These are phyloP conservation scores for Monilinia aucupariae DNA, from an alignment of 2,329 filamentous ascomycete genomes.

Conservation along the genomic window DNA sequence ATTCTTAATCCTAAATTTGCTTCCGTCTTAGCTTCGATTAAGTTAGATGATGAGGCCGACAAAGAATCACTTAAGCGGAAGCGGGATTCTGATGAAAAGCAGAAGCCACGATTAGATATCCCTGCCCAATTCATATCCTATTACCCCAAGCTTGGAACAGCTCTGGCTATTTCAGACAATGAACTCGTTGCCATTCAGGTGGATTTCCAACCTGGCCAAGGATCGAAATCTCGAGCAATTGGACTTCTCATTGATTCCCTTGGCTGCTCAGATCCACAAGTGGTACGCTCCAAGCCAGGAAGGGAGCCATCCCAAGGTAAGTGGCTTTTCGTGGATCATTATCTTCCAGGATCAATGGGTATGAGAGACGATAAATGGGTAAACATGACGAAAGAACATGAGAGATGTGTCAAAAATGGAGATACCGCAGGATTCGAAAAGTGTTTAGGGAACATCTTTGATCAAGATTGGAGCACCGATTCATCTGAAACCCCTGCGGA, in stretches of 20 bases:
- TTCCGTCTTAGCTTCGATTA: conserved; percentile 42
- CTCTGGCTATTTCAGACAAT: conserved; percentile 58
- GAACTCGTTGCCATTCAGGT: conserved; percentile 64
- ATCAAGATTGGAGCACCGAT: conserved; percentile 23
- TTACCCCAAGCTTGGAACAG: conserved; percentile 60
- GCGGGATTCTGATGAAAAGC: conserved; percentile 25
- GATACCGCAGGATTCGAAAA: conserved; percentile 40
- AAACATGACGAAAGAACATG: conserved; percentile 29
- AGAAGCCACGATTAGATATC: conserved; percentile 12
- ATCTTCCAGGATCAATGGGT: conserved; percentile 28
- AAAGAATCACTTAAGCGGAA: conserved; percentile 26
- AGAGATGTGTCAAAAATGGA: conserved; percentile 36
- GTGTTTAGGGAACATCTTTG: conserved; percentile 37
- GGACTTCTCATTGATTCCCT: conserved; percentile 69
- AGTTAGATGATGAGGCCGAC: conserved; percentile 28
- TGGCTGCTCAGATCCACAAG: conserved; percentile 53
- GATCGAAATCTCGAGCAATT: conserved; percentile 50
- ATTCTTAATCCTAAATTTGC: conserved; percentile 67
- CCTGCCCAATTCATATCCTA: conserved; percentile 46
- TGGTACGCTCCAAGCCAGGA: conserved; percentile 22
- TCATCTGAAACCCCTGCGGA: conserved; percentile 17
- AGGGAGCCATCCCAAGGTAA: conserved; percentile 14
- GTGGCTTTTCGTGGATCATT: conserved; percentile 26
- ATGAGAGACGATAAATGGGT: conserved; percentile 21
- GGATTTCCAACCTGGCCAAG: conserved; percentile 54